Evolutionary conservation across 805 yeast genomes (phyloP), one percentile per base, ranked within the genome.

Genomic region (Myxozyma geophila): DNA sequence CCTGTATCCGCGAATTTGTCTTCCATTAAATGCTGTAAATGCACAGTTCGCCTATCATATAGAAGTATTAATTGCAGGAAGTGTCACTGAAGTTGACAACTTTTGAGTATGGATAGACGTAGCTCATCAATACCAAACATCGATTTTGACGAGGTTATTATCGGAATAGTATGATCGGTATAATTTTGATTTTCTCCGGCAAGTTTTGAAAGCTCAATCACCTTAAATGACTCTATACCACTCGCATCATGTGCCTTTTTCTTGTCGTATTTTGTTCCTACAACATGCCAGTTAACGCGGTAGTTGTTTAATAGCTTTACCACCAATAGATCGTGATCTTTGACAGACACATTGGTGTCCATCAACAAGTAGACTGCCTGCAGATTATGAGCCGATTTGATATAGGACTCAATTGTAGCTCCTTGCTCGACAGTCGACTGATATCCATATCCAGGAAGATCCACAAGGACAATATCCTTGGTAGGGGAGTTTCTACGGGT

Each of bases 371-470:
- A 63, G 5, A 63, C 64, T 54, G 13, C 54, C 37, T 54, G 55
- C 23, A 63, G 43, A 40, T 80, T 82, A 54, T 95, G 77, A 7
- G 59, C 37, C 23, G 81, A 77, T 35, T 77, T 75, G 7, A 92
- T 74, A 71, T 90, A 92, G 41, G 85, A 83, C 70, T 85, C 71
- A 0, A 88, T 88, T 36, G 86, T 80, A 47, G 82, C 77, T 1
- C 97, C 98, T 73, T 92, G 97, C 68, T 79, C 76, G 8, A 71
- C 72, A 15, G 81, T 81, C 17, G 96, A 92, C 65, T 81, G 84
- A 46, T 76, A 81, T 1, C 98, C 98, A 74, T 92, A 92, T 0
- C 98, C 98, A 0, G 98, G 98, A 28, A 91, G 83, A 73, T 92
- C 98, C 1, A 91, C 83, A 2, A 92, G 70, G 64, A 90, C 78